These are phyloP conservation scores for Theobroma grandiflorum DNA, from an alignment of 441 rosid species.

Conservation along the genomic window DNA sequence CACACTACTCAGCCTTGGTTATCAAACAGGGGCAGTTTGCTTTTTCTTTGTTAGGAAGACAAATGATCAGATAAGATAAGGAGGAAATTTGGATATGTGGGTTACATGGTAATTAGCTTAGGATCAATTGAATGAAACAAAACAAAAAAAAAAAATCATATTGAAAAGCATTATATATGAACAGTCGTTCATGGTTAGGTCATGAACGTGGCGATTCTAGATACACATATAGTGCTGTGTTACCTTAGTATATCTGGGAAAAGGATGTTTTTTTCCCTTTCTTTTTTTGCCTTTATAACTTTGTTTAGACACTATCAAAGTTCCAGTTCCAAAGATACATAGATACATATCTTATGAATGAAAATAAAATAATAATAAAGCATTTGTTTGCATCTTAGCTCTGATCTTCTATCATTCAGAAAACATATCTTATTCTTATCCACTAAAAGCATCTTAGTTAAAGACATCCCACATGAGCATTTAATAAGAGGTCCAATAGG, in stretches of 20 bases:
- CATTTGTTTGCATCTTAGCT: not conserved
- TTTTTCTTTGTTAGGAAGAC: not conserved
- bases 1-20: not conserved
- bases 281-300: not conserved
- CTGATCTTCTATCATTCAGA: not conserved
- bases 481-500: no score
- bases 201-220: conserved; percentile 7
- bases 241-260: not conserved
- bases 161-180: not conserved
- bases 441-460: not conserved
- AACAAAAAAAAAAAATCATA: not conserved
- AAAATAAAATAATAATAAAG: not conserved
- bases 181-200: not conserved
- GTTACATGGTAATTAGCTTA: not conserved
- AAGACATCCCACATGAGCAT: no score
- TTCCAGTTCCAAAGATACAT: not conserved
- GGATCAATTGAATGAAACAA: not conserved
- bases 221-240: not conserved
- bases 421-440: conserved; percentile 18
- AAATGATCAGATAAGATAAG: conserved; percentile 19
- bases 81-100: not conserved
- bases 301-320: not conserved
- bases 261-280: no score
- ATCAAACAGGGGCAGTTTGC: not conserved
- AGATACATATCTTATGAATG: not conserved